phyloP scores from a whole-genome alignment of 129 eudicot species.

The Chrysanthemum lavandulifolium region DNA sequence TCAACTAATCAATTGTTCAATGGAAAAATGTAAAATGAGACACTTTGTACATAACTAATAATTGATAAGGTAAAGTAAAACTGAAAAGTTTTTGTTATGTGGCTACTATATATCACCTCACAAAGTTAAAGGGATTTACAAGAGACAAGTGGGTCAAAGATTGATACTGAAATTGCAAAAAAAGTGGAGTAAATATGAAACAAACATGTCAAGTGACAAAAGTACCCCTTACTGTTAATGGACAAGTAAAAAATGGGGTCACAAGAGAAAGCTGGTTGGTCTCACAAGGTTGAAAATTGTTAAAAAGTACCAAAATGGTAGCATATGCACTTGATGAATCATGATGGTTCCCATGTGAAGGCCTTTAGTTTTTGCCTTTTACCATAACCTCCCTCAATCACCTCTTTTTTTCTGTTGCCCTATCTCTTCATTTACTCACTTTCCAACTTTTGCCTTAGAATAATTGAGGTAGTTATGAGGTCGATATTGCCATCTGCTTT shows the following conservation, averaged over 20 bases:
- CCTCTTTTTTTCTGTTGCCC: conserved; percentile 35
- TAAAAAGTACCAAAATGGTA: conserved; percentile 13
- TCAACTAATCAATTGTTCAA: too few species aligned
- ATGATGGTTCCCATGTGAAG: conserved; percentile 54
- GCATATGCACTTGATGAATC: conserved; percentile 39
- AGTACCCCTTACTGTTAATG: conserved; percentile 8
- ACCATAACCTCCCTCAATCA: conserved; percentile 33
- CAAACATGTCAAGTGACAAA: conserved; percentile 1
- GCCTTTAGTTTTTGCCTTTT: conserved; percentile 28
- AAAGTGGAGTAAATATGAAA: conserved; percentile 22
- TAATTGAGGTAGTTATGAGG: conserved; percentile 37
- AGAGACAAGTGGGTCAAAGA: conserved; percentile 26
- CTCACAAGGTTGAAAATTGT: conserved; percentile 23
- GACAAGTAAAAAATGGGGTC: conserved; percentile 7
- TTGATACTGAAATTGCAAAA: conserved; percentile 11
- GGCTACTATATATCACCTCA: neutral
- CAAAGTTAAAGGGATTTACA: neutral
- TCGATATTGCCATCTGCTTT: conserved; percentile 21
- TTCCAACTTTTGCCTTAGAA: conserved; percentile 28
- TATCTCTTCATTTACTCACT: conserved; percentile 26
- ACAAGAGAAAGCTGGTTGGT: conserved; percentile 31
- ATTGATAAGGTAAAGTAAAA: too few species aligned
- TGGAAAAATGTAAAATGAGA: too few species aligned
- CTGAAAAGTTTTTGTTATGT: too few species aligned
- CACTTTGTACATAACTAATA: too few species aligned